phyloP scores from a whole-genome alignment of 345 rosid species.

The Syzygium jambos region DNA sequence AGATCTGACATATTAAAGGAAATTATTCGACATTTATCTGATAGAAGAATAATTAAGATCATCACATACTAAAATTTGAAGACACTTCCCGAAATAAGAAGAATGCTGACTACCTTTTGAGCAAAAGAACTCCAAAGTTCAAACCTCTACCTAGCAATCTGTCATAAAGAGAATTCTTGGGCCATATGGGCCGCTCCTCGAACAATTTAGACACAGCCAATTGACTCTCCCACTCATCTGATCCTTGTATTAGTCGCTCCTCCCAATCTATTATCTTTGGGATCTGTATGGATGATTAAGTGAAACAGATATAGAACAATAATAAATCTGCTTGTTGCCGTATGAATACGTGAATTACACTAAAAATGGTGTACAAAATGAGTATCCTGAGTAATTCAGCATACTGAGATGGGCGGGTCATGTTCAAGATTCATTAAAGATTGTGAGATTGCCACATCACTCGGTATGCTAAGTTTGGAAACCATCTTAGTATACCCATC shows the following conservation, averaged over 20 bases:
- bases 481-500: neutral
- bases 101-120: slow-evolving; percentile 50
- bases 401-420: neutral
- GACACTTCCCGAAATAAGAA: neutral
- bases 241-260: slow-evolving; percentile 33
- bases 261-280: slow-evolving; percentile 79
- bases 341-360: neutral
- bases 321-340: neutral
- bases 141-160: slow-evolving; percentile 60
- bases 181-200: slow-evolving; percentile 89
- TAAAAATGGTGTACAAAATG: neutral
- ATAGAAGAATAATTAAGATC: neutral
- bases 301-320: slow-evolving; percentile 14
- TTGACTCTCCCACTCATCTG: slow-evolving; percentile 74
- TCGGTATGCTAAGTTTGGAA: neutral
- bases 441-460: neutral
- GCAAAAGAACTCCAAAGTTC: slow-evolving; percentile 42
- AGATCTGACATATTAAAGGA: slow-evolving; percentile 10
- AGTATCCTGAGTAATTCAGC: neutral
- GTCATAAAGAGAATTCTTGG: slow-evolving; percentile 59
- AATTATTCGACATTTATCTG: neutral
- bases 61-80: slow-evolving; percentile 2
- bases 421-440: neutral
- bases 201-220: slow-evolving; percentile 67
- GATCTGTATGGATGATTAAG: slow-evolving; percentile 74